Base-by-base conservation (phyloP, 1,284 basidiomycete species). In the Ceratobasidium sp. region DNA sequence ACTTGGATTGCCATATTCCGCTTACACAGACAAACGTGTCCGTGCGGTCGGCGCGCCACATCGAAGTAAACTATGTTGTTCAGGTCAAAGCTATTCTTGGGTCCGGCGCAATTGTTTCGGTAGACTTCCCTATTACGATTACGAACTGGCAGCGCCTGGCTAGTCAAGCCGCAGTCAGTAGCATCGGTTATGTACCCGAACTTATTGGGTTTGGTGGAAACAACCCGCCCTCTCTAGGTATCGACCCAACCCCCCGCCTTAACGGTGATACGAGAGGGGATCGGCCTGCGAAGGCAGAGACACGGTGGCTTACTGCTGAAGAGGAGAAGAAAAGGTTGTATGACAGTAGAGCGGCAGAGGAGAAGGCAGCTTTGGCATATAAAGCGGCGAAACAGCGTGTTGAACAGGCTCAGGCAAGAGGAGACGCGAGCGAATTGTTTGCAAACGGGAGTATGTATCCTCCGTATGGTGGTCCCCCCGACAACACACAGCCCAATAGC, bases 41-140 rank as follows among this genome's bases (percentile, higher is more conserved):
- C 1, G 84, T 95, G 76, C 92, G 89, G 67, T 87, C 91, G 17
- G 94, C 93, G 8, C 85, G 91, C 77, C 89, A 93, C 78, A 91
- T 96, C 73, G 92, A 94, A 80, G 90, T 96, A 67, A 91, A 89
- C 0, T 96, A 96, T 81, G 86, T 89, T 62, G 84, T 96, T 56
- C 86, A 86, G 48, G 90, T 95, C 73, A 93, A 90, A 81, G 94
- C 93, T 2, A 85, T 93, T 82, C 92, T 90, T 24, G 87, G 88
- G 6, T 89, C 89, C 5, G 85, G 88, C 73, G 88, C 89, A 74
- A 80, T 94, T 11, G 84, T 87, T 36, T 88, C 93, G 84, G 90
- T 92, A 19, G 79, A 80, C 59, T 83, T 96, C 50, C 91, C 93
- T 24, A 86, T 94, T 9, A 89, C 93, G 62, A 85, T 94, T 44